These are phyloP conservation scores for Taxawa tesnikishii DNA, from an alignment of 2,329 filamentous ascomycete genomes.

Conservation along the genomic window DNA sequence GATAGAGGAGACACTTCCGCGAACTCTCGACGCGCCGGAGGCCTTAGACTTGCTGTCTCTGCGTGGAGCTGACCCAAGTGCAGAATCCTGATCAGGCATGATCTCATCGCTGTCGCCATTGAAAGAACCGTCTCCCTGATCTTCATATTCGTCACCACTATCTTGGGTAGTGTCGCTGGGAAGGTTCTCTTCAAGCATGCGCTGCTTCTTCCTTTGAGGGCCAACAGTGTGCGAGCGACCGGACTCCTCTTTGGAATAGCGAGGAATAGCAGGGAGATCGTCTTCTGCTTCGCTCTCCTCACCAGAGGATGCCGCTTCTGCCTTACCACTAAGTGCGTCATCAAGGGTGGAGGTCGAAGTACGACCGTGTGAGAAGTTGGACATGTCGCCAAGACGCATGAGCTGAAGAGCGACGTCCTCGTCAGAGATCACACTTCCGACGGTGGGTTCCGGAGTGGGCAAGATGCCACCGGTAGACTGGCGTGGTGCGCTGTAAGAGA, in stretches of 20 bases:
- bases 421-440: constrained; percentile 93
- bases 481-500: constrained; percentile 25
- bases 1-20: constrained; percentile 17
- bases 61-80: constrained; percentile 16
- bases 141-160: constrained; percentile 50
- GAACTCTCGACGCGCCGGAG: constrained; percentile 19
- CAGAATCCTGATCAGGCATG: constrained; percentile 14
- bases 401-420: constrained; percentile 96
- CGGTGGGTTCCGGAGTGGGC: constrained; percentile 92
- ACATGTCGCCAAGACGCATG: constrained; percentile 89
- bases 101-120: constrained; percentile 42
- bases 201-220: constrained; percentile 22
- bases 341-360: constrained; percentile 89
- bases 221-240: constrained; percentile 14
- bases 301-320: constrained; percentile 66
- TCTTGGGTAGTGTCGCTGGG: constrained; percentile 46
- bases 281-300: constrained; percentile 62
- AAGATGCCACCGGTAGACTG: constrained; percentile 48
- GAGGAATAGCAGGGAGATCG: constrained; percentile 39
- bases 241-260: constrained; percentile 10
- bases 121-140: constrained; percentile 39
- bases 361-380: constrained; percentile 83
- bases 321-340: constrained; percentile 82
- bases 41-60: constrained; percentile 29
- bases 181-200: constrained; percentile 35